Evolutionary conservation across 1,139 yeast species (phyloP).

Genomic region (Waltiozyma solani): DNA sequence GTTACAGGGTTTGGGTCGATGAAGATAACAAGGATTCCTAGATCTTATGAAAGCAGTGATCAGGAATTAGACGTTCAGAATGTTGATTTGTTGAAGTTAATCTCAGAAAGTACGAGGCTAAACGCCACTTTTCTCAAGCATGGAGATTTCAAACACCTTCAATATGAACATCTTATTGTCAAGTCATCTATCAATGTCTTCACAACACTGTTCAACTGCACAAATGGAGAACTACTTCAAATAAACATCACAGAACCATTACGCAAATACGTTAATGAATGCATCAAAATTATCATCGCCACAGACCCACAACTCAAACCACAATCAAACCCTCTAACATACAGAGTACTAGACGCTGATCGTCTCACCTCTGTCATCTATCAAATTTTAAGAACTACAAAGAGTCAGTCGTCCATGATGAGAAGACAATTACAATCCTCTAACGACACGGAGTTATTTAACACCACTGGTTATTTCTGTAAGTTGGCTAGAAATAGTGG

Average conservation of each 20-base stretch:
- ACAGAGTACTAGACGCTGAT: constrained; percentile 30
- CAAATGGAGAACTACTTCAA: constrained; percentile 54
- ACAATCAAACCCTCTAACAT: constrained; percentile 25
- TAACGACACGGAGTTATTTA: constrained; percentile 50
- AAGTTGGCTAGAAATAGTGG: constrained; percentile 34
- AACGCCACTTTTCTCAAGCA: constrained; percentile 32
- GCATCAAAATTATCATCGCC: constrained; percentile 3
- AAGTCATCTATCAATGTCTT: constrained; percentile 72
- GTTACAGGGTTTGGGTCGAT: constrained; percentile 50
- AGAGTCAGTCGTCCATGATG: constrained; percentile 55
- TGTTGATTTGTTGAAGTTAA: constrained; percentile 24
- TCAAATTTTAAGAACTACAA: constrained; percentile 29
- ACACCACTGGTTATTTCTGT: constrained; percentile 57
- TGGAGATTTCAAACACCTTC: constrained; percentile 41
- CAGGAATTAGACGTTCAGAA: constrained; percentile 8
- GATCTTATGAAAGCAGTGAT: constrained; percentile 11
- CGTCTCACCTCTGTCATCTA: constrained; percentile 21
- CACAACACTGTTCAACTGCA: constrained; percentile 56
- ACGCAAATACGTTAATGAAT: constrained; percentile 28
- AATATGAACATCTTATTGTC: constrained; percentile 59
- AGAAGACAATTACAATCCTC: constrained; percentile 47
- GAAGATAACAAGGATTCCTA: constrained; percentile 32
- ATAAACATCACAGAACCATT: constrained; percentile 38
- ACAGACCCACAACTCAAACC: constrained; percentile 26
- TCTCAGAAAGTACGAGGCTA: constrained; percentile 25